These are phyloP conservation scores for Stephanodiscus minutulus DNA, from an alignment of 108 stramenopile species.

Conservation along the genomic window DNA sequence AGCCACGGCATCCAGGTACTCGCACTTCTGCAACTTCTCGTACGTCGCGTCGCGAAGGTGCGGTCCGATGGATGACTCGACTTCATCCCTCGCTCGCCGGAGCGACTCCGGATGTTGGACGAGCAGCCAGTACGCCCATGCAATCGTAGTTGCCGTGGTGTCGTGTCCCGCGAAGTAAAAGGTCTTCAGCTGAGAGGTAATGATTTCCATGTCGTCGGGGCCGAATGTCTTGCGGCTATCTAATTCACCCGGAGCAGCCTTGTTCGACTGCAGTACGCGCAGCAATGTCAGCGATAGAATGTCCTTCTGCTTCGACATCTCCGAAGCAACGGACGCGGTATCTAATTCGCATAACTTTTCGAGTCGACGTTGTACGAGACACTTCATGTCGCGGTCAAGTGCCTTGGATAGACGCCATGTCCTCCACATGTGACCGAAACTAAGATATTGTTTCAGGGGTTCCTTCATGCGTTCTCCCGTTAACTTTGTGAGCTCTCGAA, in stretches of 20 bases:
- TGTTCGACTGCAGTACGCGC: slow-evolving; percentile 25
- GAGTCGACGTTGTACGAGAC: slow-evolving; percentile 32
- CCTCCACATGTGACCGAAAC: slow-evolving; percentile 14
- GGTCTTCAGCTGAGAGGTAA: slow-evolving; percentile 51
- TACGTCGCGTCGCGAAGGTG: slow-evolving; percentile 17
- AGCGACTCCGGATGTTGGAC: slow-evolving; percentile 40
- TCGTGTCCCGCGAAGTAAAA: slow-evolving; percentile 63
- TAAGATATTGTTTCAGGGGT: slow-evolving; percentile 28
- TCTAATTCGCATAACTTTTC: slow-evolving; percentile 11
- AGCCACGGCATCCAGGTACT: slow-evolving; percentile 49
- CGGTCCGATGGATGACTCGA: slow-evolving; percentile 14
- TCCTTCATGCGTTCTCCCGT: slow-evolving; percentile 24
- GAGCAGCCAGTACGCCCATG: slow-evolving; percentile 53
- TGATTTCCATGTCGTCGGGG: slow-evolving; percentile 36
- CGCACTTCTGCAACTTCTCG: slow-evolving; percentile 37
- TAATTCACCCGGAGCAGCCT: no score
- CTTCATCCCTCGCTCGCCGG: slow-evolving; percentile 24
- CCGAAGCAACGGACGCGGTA: no score
- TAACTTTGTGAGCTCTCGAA: slow-evolving; percentile 27
- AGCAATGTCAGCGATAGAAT: slow-evolving; percentile 29
- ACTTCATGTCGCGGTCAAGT: slow-evolving; percentile 30
- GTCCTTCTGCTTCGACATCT: slow-evolving; percentile 8
- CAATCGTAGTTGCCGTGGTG: slow-evolving; percentile 52
- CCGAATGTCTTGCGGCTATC: slow-evolving; percentile 13
- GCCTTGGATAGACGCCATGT: slow-evolving; percentile 28